Conservation (phyloP, 495 filamentous ascomycete species). For the Lindgomyces ingoldianus region DNA sequence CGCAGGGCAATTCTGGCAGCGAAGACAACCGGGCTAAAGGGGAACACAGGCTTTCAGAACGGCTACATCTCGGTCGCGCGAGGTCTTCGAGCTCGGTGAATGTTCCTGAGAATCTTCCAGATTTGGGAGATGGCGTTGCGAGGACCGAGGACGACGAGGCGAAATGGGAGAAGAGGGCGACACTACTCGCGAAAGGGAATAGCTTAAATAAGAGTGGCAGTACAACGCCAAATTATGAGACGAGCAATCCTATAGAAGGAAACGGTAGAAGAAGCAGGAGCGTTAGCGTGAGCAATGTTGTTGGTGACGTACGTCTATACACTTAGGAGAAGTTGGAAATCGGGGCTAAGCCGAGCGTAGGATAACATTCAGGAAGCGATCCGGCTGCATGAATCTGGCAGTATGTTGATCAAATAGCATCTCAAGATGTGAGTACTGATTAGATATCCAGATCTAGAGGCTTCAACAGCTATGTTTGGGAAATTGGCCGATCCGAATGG, state of each 20-base stretch:
- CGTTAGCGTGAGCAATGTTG: constrained; percentile 38
- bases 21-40: constrained; percentile 46
- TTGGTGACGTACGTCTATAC: constrained; percentile 32
- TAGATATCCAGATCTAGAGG: constrained; percentile 54
- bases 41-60: constrained; percentile 59
- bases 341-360: constrained; percentile 46
- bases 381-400: constrained; percentile 81
- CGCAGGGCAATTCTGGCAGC: constrained; percentile 31
- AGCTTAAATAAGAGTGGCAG: constrained; percentile 40
- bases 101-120: constrained; percentile 76
- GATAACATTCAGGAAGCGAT: constrained; percentile 95
- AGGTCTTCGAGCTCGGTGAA: constrained; percentile 63
- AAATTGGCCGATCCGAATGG: constrained; percentile 82
- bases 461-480: constrained; percentile 83
- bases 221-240: constrained; percentile 49
- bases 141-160: constrained; percentile 52
- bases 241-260: constrained; percentile 40
- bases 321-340: background rate
- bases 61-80: constrained; percentile 63
- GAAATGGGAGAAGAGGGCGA: constrained; percentile 87
- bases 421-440: background rate
- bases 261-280: constrained; percentile 29
- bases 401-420: constrained; percentile 47
- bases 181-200: constrained; percentile 74
- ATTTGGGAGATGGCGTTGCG: constrained; percentile 49